Percentiles rank a stretch among this genome's conserved stretches.
These are phyloP conservation scores for Cenococcum geophilum DNA, from an alignment of 495 filamentous ascomycete genomes.

Conservation along the genomic window DNA sequence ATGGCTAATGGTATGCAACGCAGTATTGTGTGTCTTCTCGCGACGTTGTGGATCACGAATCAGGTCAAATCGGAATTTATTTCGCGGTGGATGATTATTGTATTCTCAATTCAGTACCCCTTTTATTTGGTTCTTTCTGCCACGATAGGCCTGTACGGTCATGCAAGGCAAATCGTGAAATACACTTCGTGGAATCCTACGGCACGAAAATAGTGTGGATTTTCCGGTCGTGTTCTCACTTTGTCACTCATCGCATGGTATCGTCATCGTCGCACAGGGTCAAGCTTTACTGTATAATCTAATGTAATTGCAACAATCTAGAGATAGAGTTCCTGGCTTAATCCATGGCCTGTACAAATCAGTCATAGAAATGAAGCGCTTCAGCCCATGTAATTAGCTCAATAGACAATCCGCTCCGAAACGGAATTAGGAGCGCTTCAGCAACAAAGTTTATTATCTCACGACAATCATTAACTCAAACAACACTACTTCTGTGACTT, in stretches of 20 bases:
- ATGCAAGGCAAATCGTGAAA: constrained; percentile 36
- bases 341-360: no score
- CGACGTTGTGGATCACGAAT: constrained; percentile 35
- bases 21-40: constrained; percentile 31
- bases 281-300: not conserved
- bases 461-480: no score
- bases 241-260: not conserved
- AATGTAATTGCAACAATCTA: not conserved
- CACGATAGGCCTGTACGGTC: constrained; percentile 37
- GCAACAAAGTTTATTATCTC: no score
- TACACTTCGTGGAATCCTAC: constrained; percentile 40
- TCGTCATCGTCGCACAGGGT: not conserved
- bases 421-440: no score
- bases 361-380: no score
- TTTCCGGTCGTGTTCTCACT: not conserved
- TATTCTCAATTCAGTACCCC: constrained; percentile 35
- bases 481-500: no score
- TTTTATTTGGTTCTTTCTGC: constrained; percentile 35
- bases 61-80: constrained; percentile 35
- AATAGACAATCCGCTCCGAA: no score
- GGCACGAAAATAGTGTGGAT: constrained; percentile 22
- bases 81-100: constrained; percentile 27
- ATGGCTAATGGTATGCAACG: constrained; percentile 10
- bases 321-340: no score
- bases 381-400: no score